Evolutionary conservation across 495 filamentous ascomycete species (phyloP).

Genomic region (Rostrohypoxylon terebratum): DNA sequence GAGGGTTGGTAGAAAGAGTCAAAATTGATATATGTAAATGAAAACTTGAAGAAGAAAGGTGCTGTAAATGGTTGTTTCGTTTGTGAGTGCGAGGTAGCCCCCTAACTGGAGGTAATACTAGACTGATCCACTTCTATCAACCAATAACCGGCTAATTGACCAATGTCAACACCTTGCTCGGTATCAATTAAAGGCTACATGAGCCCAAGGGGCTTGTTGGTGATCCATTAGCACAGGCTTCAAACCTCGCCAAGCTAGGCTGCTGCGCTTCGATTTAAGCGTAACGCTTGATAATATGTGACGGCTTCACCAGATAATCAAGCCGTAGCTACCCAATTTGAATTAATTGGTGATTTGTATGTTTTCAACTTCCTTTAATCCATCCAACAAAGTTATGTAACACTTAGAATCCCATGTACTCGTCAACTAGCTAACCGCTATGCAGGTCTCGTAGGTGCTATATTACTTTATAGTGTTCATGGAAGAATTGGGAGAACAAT

Average conservation of each 20-base stretch:
- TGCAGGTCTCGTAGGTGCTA: background rate
- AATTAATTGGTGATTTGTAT: background rate
- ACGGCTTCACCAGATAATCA: background rate
- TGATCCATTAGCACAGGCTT: background rate
- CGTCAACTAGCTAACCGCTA: background rate
- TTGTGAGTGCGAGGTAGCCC: too few species aligned
- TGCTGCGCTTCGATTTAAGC: background rate
- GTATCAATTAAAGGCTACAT: background rate
- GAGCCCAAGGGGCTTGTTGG: background rate
- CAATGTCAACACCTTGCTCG: slow-evolving; percentile 1
- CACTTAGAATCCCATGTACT: background rate
- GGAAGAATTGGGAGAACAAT: background rate
- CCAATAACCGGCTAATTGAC: slow-evolving; percentile 5
- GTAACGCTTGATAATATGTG: background rate
- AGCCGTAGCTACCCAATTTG: background rate
- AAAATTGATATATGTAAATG: slow-evolving; percentile 9
- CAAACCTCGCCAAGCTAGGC: background rate
- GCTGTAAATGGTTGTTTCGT: slow-evolving; percentile 9
- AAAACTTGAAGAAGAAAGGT: slow-evolving; percentile 6
- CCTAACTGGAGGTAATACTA: slow-evolving; percentile 9
- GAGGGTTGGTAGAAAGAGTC: slow-evolving; percentile 12
- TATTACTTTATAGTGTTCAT: background rate
- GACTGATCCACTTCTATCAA: slow-evolving; percentile 1
- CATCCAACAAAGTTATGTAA: background rate
- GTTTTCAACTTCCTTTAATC: background rate